Conservation (phyloP, 208 protist genomes). For the Trypanosomatidae sp. region DNA sequence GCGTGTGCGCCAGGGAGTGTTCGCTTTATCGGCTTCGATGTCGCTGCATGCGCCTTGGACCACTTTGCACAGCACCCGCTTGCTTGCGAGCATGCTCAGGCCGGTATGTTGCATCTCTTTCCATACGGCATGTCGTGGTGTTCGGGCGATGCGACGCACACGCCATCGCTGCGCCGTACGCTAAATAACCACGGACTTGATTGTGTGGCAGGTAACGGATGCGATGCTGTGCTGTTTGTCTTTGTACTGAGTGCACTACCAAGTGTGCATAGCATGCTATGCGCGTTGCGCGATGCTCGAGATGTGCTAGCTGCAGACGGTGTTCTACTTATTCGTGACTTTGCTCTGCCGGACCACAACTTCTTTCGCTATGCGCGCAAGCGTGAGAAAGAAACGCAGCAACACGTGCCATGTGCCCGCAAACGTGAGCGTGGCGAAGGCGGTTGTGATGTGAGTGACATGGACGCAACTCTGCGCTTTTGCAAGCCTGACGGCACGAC, state of each 20-base stretch:
- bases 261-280: conserved; percentile 32
- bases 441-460: too few species aligned
- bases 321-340: conserved; percentile 58
- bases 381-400: conserved; percentile 8
- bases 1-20: conserved; percentile 15
- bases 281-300: conserved; percentile 21
- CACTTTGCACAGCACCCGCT: conserved; percentile 27
- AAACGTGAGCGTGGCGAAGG: too few species aligned
- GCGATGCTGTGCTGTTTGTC: conserved; percentile 25
- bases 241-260: conserved; percentile 77
- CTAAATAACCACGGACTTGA: background rate
- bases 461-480: conserved; percentile 23
- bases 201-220: background rate
- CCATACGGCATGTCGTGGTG: conserved; percentile 11
- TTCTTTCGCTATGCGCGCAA: conserved; percentile 64
- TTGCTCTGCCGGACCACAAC: conserved; percentile 65
- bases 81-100: conserved; percentile 10
- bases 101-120: conserved; percentile 16
- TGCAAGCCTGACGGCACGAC: conserved; percentile 58
- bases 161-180: background rate
- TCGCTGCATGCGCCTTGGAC: conserved; percentile 24
- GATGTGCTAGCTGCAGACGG: conserved; percentile 25
- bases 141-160: background rate
- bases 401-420: too few species aligned
- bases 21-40: conserved; percentile 55